Base-by-base conservation (phyloP, 495 filamentous ascomycete genomes). In the Lindgomyces ingoldianus region DNA sequence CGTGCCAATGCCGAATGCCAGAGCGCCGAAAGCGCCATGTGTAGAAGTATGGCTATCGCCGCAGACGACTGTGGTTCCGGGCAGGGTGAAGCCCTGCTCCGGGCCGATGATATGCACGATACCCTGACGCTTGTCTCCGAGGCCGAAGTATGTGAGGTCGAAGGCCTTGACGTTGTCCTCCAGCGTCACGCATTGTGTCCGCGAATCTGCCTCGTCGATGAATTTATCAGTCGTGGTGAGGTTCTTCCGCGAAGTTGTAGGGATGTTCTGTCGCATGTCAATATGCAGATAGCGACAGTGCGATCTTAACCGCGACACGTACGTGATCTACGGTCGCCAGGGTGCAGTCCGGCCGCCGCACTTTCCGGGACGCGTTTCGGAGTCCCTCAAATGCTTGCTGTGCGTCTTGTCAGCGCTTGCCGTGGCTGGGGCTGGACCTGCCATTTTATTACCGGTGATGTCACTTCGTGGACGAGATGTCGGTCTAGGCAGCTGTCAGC, bases 21-120 rank as follows among this genome's bases (percentile, higher is more conserved):
- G 85, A 65, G 94, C 83, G 62, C 94, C 94, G 69, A 98, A 98
- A 39, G 94, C 94, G 70, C 94, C 94, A 79, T 98, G 93, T 39
- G 94, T 98, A 21, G 93, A 96, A 11, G 94, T 98, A 77, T 98
- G 94, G 64, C 89, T 93, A 82, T 98, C 94, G 72, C 94, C 94
- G 73, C 94, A 98, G 64, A 98, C 94, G 26, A 98, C 89, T 18
- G 94, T 98, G 36, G 94, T 97, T 60, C 93, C 94, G 9, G 94
- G 94, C 18, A 98, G 89, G 39, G 94, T 98, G 81, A 98, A 98
- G 64, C 94, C 94, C 76, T 98, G 94, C 81, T 98, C 94, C 42
- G 94, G 94, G n/a, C 94, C 94, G 69, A 98, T 96, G 72, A 98
- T 89, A 77, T 98, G 94, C 44, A 98, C 94, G 73, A 98, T 98